Base-by-base conservation (phyloP, 768 basidiomycete species). In the Pisolithus marmoratus region DNA sequence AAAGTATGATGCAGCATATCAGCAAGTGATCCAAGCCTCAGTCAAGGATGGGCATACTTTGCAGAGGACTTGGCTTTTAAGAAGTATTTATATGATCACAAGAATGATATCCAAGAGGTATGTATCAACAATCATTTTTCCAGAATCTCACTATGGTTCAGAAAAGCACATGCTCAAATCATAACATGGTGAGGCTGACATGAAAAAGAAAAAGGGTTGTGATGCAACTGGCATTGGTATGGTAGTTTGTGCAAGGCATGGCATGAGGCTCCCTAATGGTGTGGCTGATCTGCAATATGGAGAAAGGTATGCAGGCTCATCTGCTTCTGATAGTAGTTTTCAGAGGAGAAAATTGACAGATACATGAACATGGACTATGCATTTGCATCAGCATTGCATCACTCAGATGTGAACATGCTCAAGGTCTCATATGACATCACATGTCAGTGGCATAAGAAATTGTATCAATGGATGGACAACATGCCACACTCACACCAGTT, bases 131-230 rank as follows among this genome's bases (percentile, higher is more conserved):
- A 65, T 40, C 24, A 67, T 0, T 55, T 60, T 9, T 12, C 64
- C 67, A 0, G 53, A 77, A 11, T n/a, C n/a, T 67, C 76, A 8
- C 26, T 5, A 1, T 5, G 5, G 62, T 23, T 45, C 56, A 0
- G n/a, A n/a, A n/a, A n/a, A n/a, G n/a, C n/a, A n/a, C n/a, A n/a
- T n/a, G n/a, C n/a, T n/a, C n/a, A n/a, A 54, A 53, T 3, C 56
- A 60, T 15, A 47, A 24, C 23, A 55, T 53, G 0, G 59, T 59
- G 0, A 55, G 40, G 46, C 53, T 1, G 52, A 54, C 3, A 22
- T 38, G 3, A 52, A 50, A 38, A 4, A 20, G 0, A 12, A 22
- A 1, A 8, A 2, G 44, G 51, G 0, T 46, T 59, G 1, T 19
- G 24, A 5, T 40, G 36, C 43, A 3, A 62, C 57, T 14, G 62